Evolutionary conservation across 208 protist species (phyloP).

Genomic region (Leishmania amazonensis): DNA sequence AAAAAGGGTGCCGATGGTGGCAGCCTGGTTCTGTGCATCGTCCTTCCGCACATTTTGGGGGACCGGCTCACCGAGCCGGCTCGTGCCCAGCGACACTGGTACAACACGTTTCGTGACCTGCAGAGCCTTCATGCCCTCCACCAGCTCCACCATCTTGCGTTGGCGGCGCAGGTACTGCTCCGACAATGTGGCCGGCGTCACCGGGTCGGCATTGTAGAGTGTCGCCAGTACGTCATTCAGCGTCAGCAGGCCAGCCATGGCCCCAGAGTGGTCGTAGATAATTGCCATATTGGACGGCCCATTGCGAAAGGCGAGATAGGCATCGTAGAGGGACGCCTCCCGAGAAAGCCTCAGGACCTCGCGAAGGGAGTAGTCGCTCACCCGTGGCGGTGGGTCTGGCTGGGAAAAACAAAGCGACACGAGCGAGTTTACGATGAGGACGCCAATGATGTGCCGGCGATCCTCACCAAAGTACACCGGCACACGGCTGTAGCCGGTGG

Average conservation of each 20-base stretch:
- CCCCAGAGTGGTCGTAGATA: slow-evolving; percentile 55
- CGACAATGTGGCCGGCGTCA: slow-evolving; percentile 12
- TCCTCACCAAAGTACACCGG: slow-evolving; percentile 80
- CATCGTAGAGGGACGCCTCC: slow-evolving; percentile 59
- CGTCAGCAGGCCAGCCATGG: slow-evolving; percentile 68
- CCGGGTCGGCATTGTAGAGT: slow-evolving; percentile 50
- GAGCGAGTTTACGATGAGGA: slow-evolving; percentile 86
- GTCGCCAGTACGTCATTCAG: slow-evolving; percentile 61
- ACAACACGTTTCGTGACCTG: slow-evolving; percentile 32
- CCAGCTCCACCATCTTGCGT: slow-evolving; percentile 44
- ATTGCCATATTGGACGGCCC: slow-evolving; percentile 64
- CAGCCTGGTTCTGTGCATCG: slow-evolving; percentile 6
- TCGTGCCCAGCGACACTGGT: slow-evolving; percentile 16
- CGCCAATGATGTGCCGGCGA: slow-evolving; percentile 82
- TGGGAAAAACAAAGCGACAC: slow-evolving; percentile 65
- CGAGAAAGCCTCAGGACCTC: slow-evolving; percentile 64
- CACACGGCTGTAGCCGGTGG: slow-evolving; percentile 78
- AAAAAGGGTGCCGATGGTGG: slow-evolving; percentile 4
- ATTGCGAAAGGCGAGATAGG: slow-evolving; percentile 67
- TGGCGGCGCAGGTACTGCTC: slow-evolving; percentile 39
- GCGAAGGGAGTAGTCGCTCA: slow-evolving; percentile 67
- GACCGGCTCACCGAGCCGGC: not conserved
- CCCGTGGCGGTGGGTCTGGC: slow-evolving; percentile 52
- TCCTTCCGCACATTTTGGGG: slow-evolving; percentile 5
- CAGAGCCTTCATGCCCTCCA: slow-evolving; percentile 53